Evolutionary conservation across 306 rosid genomes (phyloP).

Genomic region (Fragaria nilgerrensis): DNA sequence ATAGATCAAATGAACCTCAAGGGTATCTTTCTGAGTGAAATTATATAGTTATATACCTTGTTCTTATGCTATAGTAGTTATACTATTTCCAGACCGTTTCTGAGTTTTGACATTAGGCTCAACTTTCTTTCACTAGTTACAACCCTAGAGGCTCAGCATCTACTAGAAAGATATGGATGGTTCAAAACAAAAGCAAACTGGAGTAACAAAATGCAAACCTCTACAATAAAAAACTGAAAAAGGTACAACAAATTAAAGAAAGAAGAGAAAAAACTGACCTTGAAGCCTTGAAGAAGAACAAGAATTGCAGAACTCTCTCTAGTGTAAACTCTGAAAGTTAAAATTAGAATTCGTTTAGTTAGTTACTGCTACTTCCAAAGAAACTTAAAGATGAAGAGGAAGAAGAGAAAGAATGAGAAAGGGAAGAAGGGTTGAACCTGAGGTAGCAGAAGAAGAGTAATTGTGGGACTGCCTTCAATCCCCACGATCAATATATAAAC

Average conservation of each 20-base stretch:
- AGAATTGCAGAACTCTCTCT: slow-evolving; percentile 1
- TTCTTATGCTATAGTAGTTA: background rate
- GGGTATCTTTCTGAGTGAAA: background rate
- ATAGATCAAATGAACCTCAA: background rate
- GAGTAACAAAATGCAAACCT: background rate
- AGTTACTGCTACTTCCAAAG: background rate
- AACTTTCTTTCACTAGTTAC: background rate
- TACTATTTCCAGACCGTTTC: background rate
- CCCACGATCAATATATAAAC: background rate
- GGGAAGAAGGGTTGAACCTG: background rate
- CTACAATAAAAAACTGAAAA: background rate
- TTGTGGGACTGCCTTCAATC: background rate
- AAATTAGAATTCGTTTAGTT: background rate
- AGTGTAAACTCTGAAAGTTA: background rate
- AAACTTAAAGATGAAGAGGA: background rate
- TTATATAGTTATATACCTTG: background rate
- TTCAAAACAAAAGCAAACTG: background rate
- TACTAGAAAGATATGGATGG: background rate
- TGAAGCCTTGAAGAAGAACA: background rate
- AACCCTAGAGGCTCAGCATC: background rate
- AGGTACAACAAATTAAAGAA: background rate
- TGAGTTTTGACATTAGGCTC: background rate
- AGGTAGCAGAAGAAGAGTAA: background rate
- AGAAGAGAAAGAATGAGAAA: background rate
- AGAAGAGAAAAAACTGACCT: background rate